phyloP scores from a whole-genome alignment of 768 basidiomycete genomes.

The Leccinellum albellum region DNA sequence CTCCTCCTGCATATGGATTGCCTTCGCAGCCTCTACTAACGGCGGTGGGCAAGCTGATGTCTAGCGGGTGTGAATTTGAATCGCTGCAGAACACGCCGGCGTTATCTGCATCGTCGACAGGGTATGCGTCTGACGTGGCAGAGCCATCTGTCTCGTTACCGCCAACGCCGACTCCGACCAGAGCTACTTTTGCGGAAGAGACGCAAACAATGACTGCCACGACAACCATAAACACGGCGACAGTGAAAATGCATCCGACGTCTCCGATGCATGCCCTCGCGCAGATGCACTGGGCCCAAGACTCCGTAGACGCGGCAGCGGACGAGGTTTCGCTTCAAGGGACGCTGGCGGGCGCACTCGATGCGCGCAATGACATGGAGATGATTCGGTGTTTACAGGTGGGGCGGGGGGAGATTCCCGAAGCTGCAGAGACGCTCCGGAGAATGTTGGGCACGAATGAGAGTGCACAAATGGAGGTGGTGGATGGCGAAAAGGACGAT shows the following conservation, averaged over 20 bases:
- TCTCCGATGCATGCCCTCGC: conserved; percentile 11
- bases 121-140: background rate
- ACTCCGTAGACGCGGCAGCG: conserved; percentile 19
- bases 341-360: conserved; percentile 13
- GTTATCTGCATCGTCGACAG: background rate
- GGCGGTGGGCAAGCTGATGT: background rate
- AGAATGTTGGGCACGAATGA: conserved; percentile 7
- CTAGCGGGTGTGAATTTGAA: background rate
- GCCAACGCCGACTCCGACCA: conserved; percentile 11
- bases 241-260: background rate
- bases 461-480: background rate
- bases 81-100: background rate
- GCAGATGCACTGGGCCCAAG: conserved; percentile 22
- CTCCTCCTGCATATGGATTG: conserved; percentile 7
- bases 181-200: conserved; percentile 8
- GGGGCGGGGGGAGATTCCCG: conserved; percentile 18
- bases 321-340: conserved; percentile 24
- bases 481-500: background rate
- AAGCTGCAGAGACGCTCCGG: conserved; percentile 23
- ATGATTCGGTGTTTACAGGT: conserved; percentile 25
- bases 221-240: background rate
- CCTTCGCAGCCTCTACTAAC: background rate
- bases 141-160: background rate
- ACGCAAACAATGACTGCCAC: background rate
- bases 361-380: conserved; percentile 14